Evolutionary conservation across 768 basidiomycete genomes (phyloP).

Genomic region (Russula sp.): DNA sequence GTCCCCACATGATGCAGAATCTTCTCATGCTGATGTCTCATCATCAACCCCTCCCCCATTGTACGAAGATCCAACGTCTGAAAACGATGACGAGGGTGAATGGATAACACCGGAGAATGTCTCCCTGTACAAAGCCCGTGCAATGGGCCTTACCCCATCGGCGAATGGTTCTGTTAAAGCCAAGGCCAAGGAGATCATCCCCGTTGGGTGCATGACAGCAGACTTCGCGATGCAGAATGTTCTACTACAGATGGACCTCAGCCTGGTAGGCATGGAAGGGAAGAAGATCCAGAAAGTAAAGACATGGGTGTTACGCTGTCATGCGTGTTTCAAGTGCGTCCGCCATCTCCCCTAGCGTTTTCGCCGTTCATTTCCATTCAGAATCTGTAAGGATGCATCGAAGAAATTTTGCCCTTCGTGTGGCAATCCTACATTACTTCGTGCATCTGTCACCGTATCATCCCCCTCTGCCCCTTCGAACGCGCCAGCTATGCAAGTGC

Average conservation of each 20-base stretch:
- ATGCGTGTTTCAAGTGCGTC: constrained; percentile 97
- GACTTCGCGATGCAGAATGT: constrained; percentile 99
- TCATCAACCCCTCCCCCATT: constrained; percentile 32
- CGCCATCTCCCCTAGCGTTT: background rate
- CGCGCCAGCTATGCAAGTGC: constrained; percentile 72
- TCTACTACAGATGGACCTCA: constrained; percentile 87
- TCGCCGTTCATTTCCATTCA: constrained; percentile 31
- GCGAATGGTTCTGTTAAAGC: constrained; percentile 32
- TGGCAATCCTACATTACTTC: constrained; percentile 85
- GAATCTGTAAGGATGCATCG: constrained; percentile 91
- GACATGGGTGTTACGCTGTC: constrained; percentile 94
- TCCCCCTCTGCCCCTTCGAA: constrained; percentile 54
- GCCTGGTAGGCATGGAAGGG: constrained; percentile 84
- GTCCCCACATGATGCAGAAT: constrained; percentile 14
- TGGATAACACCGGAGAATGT: constrained; percentile 97
- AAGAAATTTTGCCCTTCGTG: constrained; percentile 98
- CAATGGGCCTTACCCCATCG: constrained; percentile 73
- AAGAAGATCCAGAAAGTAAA: constrained; percentile 87
- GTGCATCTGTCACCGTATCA: constrained; percentile 84
- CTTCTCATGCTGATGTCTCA: constrained; percentile 21
- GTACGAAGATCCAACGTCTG: constrained; percentile 71
- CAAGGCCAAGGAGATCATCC: constrained; percentile 41
- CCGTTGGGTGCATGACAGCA: constrained; percentile 90
- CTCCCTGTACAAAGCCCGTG: constrained; percentile 77
- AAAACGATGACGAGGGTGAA: constrained; percentile 83